Percentiles rank a stretch among this genome's conserved stretches.
Evolutionary conservation across 164 flowering plant genomes (phyloP).

Genomic region (Brasenia schreberi): DNA sequence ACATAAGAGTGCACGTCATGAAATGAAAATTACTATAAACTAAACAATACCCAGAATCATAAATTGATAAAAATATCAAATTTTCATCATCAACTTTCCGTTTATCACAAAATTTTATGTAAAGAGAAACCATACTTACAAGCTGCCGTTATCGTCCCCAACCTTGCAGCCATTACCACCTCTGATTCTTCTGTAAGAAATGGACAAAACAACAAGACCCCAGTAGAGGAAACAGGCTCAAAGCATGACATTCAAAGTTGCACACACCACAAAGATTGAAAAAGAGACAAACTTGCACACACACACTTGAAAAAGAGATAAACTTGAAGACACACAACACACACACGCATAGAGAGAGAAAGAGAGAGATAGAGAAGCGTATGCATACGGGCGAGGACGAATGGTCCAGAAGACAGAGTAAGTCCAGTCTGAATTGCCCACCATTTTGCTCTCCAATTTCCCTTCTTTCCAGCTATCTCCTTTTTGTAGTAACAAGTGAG

Average conservation of each 20-base stretch:
- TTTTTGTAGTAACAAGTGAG: slow-evolving; percentile 51
- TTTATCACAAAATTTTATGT: background rate
- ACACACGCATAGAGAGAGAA: background rate
- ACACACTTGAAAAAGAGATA: background rate
- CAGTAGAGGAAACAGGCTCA: background rate
- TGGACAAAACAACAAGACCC: background rate
- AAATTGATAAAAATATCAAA: slow-evolving; percentile 3
- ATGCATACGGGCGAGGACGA: slow-evolving; percentile 14
- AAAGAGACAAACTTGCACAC: slow-evolving; percentile 9
- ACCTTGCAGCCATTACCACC: slow-evolving; percentile 97
- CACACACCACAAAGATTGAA: too few relatives aligned
- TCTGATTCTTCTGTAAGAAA: slow-evolving; percentile 62
- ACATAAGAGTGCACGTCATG: background rate
- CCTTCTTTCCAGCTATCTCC: slow-evolving; percentile 98
- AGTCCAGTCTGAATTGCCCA: slow-evolving; percentile 90
- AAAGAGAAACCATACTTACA: slow-evolving; percentile 32
- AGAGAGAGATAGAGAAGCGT: background rate
- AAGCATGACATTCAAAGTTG: too few relatives aligned
- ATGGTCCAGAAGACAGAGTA: slow-evolving; percentile 18
- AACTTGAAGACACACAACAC: background rate
- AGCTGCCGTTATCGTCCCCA: slow-evolving; percentile 78
- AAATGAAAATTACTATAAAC: background rate
- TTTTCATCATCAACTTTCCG: background rate
- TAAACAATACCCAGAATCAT: slow-evolving; percentile 1
- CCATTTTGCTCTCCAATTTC: slow-evolving; percentile 87